Evolutionary conservation across 2,329 filamentous ascomycete genomes (phyloP), one percentile per base, ranked within the genome.

Genomic region (Alternaria longipes): DNA sequence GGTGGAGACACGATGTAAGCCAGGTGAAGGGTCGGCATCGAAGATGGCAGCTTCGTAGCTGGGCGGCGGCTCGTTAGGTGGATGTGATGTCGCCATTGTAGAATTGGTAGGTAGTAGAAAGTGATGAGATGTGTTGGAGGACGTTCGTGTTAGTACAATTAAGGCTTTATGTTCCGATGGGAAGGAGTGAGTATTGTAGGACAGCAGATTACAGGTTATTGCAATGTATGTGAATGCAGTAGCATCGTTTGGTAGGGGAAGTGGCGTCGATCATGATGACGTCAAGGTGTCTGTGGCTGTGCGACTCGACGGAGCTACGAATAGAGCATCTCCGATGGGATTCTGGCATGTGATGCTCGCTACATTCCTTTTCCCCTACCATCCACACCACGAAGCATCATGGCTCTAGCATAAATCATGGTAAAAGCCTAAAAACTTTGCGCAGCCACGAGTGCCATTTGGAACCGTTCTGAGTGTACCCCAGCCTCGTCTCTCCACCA

Each of bases 21-120:
- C 61, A 38, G 69, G 70, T 12, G 63, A 66, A 22, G 68, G 69
- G 14, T 70, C 66, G 20, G 67, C 42, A 66, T 69, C 14, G 71
- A 69, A 44, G 63, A 70, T 75, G 52, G 74, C 76, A 22, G 63
- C 64, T 56, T 76, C 75, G 58, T 79, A 79, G 28, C 71, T 72
- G 2, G 76, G 77, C 8, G 76, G 76, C 28, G 76, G 67, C 34
- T 76, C 75, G 32, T 66, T 56, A 47, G 69, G 71, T 40, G 64
- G 64, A 38, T 69, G 64, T 56, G 68, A 63, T 8, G 62, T 62
- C 26, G 72, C 50, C 74, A 75, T 75, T 20, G 36, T 54, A n/a
- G 50, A 30, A 20, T 49, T 9, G 32, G 18, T 16, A 42, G 34
- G 8, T 44, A 8, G 7, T 44, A n/a, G 30, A 20, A 14, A 36